phyloP scores from a whole-genome alignment of 1,284 basidiomycete genomes.

The Lentinula novae-zelandiae region DNA sequence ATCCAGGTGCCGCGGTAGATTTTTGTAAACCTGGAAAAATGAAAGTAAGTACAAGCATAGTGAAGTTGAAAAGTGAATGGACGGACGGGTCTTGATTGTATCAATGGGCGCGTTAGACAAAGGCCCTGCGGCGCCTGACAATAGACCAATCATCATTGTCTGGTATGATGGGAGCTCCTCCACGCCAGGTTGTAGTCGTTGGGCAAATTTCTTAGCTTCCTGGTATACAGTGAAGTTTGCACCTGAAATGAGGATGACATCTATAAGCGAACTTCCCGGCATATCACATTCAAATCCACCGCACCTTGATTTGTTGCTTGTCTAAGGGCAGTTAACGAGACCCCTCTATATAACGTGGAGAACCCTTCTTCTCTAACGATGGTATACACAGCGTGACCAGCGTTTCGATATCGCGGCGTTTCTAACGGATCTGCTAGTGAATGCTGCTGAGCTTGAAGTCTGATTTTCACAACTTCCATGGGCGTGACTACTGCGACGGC shows the following conservation, averaged over 20 bases:
- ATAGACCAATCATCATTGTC: constrained; percentile 90
- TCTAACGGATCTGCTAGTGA: constrained; percentile 96
- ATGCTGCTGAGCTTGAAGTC: constrained; percentile 97
- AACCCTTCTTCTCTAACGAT: constrained; percentile 94
- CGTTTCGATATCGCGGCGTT: constrained; percentile 92
- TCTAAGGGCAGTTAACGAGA: constrained; percentile 87
- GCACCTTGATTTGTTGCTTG: constrained; percentile 98
- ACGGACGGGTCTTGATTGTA: constrained; percentile 92
- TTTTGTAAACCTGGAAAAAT: constrained; percentile 72
- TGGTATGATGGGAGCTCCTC: constrained; percentile 88
- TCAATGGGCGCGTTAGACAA: constrained; percentile 98
- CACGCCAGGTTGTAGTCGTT: constrained; percentile 73
- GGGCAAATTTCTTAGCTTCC: constrained; percentile 86
- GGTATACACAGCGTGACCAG: constrained; percentile 93
- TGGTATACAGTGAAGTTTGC: constrained; percentile 99
- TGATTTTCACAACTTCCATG: constrained; percentile 99
- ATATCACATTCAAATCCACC: constrained; percentile 15
- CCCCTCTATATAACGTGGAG: constrained; percentile 87
- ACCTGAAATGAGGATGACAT: constrained; percentile 41
- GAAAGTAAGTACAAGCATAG: constrained; percentile 11
- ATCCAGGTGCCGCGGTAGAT: constrained; percentile 72
- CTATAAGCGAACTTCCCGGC: background rate
- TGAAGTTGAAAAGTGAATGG: constrained; percentile 1
- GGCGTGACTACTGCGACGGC: constrained; percentile 94
- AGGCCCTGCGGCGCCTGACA: constrained; percentile 97